These are phyloP conservation scores for Pontederia paniculata DNA, from an alignment of 176 grass and related monocot genomes.

Conservation along the genomic window DNA sequence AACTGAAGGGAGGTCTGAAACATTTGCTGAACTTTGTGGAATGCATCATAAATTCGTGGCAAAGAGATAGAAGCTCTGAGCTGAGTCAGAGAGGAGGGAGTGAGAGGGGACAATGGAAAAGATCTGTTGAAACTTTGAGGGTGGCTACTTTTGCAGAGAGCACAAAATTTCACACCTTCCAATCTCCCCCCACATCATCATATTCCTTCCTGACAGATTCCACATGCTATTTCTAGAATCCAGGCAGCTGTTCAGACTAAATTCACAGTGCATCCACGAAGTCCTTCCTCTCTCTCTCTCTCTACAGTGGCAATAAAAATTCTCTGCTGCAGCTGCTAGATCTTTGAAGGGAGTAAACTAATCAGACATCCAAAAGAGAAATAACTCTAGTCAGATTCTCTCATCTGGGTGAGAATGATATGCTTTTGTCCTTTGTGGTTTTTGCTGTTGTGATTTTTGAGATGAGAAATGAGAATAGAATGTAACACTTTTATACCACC, in stretches of 20 bases:
- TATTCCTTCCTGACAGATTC: slow-evolving; percentile 12
- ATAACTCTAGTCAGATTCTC: not conserved
- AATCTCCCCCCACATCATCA: slow-evolving; percentile 27
- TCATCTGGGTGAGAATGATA: not conserved
- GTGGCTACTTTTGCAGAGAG: too few relatives aligned
- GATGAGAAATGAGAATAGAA: not conserved
- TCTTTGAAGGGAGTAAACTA: too few relatives aligned
- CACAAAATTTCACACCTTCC: not conserved
- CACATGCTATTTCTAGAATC: not conserved
- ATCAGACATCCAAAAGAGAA: not conserved
- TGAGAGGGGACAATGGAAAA: too few relatives aligned
- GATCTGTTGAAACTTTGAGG: too few relatives aligned
- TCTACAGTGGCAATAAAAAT: too few relatives aligned
- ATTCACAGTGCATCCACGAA: not conserved
- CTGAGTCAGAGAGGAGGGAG: too few relatives aligned
- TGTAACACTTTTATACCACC: not conserved
- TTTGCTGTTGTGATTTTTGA: not conserved
- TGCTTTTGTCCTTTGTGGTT: not conserved
- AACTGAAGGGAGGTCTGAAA: too few relatives aligned
- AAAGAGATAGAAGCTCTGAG: too few relatives aligned
- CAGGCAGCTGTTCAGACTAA: not conserved
- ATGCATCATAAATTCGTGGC: too few relatives aligned
- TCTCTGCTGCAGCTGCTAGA: too few relatives aligned
- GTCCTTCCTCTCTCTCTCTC: too few relatives aligned
- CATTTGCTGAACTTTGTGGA: too few relatives aligned